Evolutionary conservation across 148 eudicot genomes (phyloP), one percentile per base, ranked within the genome.

Genomic region (Nyssa sinensis): DNA sequence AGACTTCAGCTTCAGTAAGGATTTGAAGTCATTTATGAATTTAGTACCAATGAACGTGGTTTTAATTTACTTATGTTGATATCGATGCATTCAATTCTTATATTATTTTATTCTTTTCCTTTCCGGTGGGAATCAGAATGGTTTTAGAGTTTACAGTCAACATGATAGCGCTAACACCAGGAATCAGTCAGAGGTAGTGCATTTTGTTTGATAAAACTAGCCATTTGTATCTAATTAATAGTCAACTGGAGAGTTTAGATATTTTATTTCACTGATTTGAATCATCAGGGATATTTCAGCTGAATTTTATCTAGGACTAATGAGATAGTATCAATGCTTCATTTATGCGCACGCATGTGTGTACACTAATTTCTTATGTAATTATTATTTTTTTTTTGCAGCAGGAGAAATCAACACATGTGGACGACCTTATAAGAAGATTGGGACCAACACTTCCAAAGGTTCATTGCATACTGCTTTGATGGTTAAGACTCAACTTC

Each of bases 381-480:
- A 33, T 70, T 72, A n/a, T 47, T 69, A 9, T 37, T 69, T 11
- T 44, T 44, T 49, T 53, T 49, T 75, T 80, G 83, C 87, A 88
- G 93, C 83, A 66, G 57, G 85, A 77, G 67, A 77, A 88, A 69
- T 83, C 90, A 71, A 73, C 57, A 29, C 87, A 84, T 73, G 73
- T 88, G 64, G 83, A 86, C 72, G 84, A 84, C 19, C 81, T 88
- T 67, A 70, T 90, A 25, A 62, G 77, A 62, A 77, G 81, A 82
- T 79, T 85, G 67, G 81, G 69, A 37, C 91, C 94, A 64, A 35
- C 79, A 63, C 67, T 80, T 81, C 87, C 89, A 66, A 85, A 90
- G 97, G 94, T 90, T 83, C 79, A 70, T 82, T 84, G 71, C 87
- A 35, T 77, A 71, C 74, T 84, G 81, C 77, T 86, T 72, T 80